Percentiles rank a stretch among this genome's conserved stretches.
phyloP scores from a whole-genome alignment of 1,284 basidiomycete genomes.

The Malassezia caprae region DNA sequence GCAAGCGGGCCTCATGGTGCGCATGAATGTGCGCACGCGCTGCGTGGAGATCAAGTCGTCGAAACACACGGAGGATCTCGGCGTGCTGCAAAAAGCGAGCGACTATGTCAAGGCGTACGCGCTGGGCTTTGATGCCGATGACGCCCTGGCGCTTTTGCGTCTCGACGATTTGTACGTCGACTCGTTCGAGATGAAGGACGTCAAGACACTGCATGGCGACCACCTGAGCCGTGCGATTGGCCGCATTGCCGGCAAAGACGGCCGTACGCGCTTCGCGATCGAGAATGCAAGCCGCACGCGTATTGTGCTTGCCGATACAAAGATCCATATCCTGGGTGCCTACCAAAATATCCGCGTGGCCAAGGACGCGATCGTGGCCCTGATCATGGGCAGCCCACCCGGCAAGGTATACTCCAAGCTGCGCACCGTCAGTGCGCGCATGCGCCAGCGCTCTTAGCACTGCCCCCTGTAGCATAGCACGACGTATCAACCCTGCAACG shows the following conservation, averaged over 20 bases:
- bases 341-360: conserved; percentile 97
- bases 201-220: conserved; percentile 93
- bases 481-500: neutral
- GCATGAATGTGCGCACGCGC: conserved; percentile 84
- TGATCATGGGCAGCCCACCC: conserved; percentile 88
- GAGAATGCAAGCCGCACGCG: conserved; percentile 92
- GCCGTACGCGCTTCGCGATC: conserved; percentile 95
- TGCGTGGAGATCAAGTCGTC: conserved; percentile 92
- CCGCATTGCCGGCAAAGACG: conserved; percentile 93
- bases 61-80: conserved; percentile 60
- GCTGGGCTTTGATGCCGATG: conserved; percentile 74
- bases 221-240: conserved; percentile 92
- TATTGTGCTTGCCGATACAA: conserved; percentile 93
- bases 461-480: conserved; percentile 9
- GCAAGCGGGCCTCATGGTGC: conserved; percentile 81
- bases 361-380: conserved; percentile 83
- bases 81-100: conserved; percentile 78
- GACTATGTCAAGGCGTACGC: conserved; percentile 95
- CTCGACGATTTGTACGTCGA: conserved; percentile 95
- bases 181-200: conserved; percentile 94
- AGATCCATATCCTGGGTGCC: conserved; percentile 86
- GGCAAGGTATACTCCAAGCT: conserved; percentile 75
- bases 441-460: conserved; percentile 65
- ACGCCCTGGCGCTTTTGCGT: conserved; percentile 84
- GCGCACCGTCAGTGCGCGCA: conserved; percentile 71